Percentiles rank a stretch among this genome's conserved stretches.
Conservation (phyloP, 2,329 filamentous ascomycete species). For the Pseudogymnoascus sp. region DNA sequence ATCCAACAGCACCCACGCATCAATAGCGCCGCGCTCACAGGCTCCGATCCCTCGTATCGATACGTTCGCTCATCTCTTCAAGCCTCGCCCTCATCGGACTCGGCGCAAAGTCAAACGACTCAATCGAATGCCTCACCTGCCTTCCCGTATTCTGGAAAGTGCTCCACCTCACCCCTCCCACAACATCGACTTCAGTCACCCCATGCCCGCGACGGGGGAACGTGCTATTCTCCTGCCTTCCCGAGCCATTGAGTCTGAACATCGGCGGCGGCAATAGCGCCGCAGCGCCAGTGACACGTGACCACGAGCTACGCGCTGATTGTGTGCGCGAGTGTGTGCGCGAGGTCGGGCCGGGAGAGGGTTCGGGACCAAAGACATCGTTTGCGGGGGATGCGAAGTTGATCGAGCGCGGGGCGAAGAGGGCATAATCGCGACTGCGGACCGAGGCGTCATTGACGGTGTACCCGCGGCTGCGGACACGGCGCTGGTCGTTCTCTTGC, state of each 20-base stretch:
- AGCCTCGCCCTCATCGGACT: background rate
- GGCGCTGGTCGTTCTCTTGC: slow-evolving; percentile 17
- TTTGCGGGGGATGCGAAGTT: background rate
- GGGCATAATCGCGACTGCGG: background rate
- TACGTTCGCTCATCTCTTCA: background rate
- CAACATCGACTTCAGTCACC: background rate
- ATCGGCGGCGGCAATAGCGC: background rate
- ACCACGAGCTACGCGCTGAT: background rate
- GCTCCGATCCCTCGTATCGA: background rate
- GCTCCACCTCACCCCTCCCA: background rate
- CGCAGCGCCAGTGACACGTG: background rate
- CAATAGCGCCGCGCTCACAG: background rate
- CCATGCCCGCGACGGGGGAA: background rate
- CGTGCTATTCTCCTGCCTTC: background rate
- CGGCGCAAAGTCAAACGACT: background rate
- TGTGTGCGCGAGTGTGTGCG: background rate
- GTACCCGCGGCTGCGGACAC: slow-evolving; percentile 27
- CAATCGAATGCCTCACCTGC: background rate
- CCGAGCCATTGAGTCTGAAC: background rate
- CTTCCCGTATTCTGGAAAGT: background rate
- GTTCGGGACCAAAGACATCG: background rate
- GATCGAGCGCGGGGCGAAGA: background rate
- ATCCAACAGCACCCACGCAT: background rate
- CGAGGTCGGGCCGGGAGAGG: background rate
- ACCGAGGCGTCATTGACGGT: slow-evolving; percentile 9